phyloP scores from a whole-genome alignment of 192 early-diverging fungal species.

The Coemansia sp. region DNA sequence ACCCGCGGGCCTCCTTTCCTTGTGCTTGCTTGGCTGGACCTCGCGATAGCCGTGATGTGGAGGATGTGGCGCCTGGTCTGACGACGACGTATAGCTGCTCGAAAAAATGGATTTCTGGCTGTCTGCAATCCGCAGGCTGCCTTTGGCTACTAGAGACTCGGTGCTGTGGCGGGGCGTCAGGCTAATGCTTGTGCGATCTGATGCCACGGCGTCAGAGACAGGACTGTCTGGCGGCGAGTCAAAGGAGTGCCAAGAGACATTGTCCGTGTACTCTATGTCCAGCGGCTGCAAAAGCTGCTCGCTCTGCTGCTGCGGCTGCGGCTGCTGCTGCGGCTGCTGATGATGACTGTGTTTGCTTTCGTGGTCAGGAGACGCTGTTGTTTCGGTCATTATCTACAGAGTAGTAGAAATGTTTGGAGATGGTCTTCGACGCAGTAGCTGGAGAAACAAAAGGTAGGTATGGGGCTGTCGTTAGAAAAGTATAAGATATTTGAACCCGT shows the following conservation, averaged over 20 bases:
- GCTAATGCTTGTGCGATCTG: conserved; percentile 1
- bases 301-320: neutral
- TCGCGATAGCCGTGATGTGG: neutral
- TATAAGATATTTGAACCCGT: neutral
- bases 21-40: neutral
- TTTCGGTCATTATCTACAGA: neutral
- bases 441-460: neutral
- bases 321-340: neutral
- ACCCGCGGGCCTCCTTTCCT: neutral
- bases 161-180: conserved; percentile 13
- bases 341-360: neutral
- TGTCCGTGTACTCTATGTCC: neutral
- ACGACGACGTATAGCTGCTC: conserved; percentile 7
- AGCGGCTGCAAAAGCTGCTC: conserved; percentile 3
- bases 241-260: neutral
- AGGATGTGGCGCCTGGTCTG: neutral
- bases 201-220: neutral
- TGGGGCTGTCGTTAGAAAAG: neutral
- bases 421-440: too few species aligned
- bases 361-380: neutral
- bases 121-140: neutral
- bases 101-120: neutral
- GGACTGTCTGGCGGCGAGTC: conserved; percentile 15
- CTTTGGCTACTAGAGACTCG: conserved; percentile 21
- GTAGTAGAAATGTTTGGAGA: neutral